A percentile compares a stretch with the other conserved stretches of the same genome.
Evolutionary conservation across 768 basidiomycete species (phyloP).

Genomic region (Hortiboletus flavorubellus): DNA sequence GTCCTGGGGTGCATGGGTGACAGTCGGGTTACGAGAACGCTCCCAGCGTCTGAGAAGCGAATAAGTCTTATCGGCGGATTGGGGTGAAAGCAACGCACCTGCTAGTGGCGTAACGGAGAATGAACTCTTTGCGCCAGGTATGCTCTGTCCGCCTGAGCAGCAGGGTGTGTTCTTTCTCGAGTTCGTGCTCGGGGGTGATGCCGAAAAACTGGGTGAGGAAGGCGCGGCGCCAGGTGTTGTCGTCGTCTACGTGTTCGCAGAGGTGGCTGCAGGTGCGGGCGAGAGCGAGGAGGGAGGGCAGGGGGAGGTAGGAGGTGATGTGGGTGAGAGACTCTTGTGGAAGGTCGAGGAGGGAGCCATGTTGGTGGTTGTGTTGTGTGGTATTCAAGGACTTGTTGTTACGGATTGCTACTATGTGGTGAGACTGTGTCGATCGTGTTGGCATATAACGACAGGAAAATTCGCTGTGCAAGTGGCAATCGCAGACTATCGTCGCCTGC

Average conservation of each 20-base stretch:
- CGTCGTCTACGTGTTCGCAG: slow-evolving; percentile 66
- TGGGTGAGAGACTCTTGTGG: slow-evolving; percentile 74
- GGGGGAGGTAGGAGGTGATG: slow-evolving; percentile 70
- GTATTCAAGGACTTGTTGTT: slow-evolving; percentile 27
- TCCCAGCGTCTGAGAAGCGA: slow-evolving; percentile 60
- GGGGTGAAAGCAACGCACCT: slow-evolving; percentile 39
- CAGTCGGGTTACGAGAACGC: slow-evolving; percentile 53
- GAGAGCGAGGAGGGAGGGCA: slow-evolving; percentile 57
- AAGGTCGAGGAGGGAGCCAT: slow-evolving; percentile 56
- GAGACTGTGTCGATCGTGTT: slow-evolving; percentile 46
- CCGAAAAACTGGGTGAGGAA: slow-evolving; percentile 67
- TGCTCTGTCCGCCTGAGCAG: slow-evolving; percentile 54
- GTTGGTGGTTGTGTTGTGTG: slow-evolving; percentile 33
- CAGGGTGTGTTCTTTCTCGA: slow-evolving; percentile 42
- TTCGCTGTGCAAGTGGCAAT: slow-evolving; percentile 9
- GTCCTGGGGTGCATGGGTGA: slow-evolving; percentile 63
- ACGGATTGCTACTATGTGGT: slow-evolving; percentile 34
- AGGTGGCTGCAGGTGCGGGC: slow-evolving; percentile 49
- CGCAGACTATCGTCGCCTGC: slow-evolving; percentile 25
- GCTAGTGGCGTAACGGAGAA: slow-evolving; percentile 50
- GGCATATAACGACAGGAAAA: slow-evolving; percentile 58
- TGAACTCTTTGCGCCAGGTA: slow-evolving; percentile 71
- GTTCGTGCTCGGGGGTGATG: slow-evolving; percentile 59
- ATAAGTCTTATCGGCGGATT: neutral
- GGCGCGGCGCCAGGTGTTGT: slow-evolving; percentile 77